phyloP scores from a whole-genome alignment of 305 asterid species.

The Rubia balearica region DNA sequence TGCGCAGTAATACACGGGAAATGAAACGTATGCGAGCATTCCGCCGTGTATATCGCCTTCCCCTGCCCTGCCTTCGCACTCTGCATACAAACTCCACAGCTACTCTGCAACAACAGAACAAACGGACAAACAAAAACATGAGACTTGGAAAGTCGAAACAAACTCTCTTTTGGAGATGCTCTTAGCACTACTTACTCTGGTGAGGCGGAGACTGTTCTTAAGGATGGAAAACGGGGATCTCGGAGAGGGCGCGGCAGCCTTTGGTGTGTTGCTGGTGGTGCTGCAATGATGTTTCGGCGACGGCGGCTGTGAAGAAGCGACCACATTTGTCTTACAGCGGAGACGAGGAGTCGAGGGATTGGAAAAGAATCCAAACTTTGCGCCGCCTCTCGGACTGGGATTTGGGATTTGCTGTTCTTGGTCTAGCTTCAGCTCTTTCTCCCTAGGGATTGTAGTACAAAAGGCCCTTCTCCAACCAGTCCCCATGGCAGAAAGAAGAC shows the following conservation, averaged over 20 bases:
- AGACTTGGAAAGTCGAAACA: background rate
- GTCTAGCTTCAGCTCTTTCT: constrained; percentile 29
- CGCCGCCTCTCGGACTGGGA: constrained; percentile 29
- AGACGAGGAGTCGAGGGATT: constrained; percentile 60
- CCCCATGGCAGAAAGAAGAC: constrained; percentile 36
- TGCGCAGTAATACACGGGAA: constrained; percentile 77
- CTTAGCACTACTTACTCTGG: constrained; percentile 37
- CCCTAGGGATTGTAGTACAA: constrained; percentile 53
- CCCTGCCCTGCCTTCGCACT: constrained; percentile 69
- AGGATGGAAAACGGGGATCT: constrained; percentile 89
- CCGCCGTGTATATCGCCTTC: constrained; percentile 85
- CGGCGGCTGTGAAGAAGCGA: constrained; percentile 3
- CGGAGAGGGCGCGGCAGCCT: constrained; percentile 54
- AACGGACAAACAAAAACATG: background rate
- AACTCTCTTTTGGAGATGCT: background rate
- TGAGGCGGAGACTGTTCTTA: constrained; percentile 63
- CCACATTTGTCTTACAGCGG: constrained; percentile 40
- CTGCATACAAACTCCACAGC: constrained; percentile 81
- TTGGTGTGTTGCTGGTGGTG: constrained; percentile 31
- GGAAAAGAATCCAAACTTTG: constrained; percentile 33
- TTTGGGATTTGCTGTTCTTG: constrained; percentile 13
- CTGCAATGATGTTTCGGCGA: constrained; percentile 34
- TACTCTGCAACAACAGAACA: constrained; percentile 40
- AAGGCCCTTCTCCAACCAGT: constrained; percentile 96
- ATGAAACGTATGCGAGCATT: constrained; percentile 78